phyloP scores from a whole-genome alignment of 2,329 filamentous ascomycete genomes.

The Domatiomyces globalis region DNA sequence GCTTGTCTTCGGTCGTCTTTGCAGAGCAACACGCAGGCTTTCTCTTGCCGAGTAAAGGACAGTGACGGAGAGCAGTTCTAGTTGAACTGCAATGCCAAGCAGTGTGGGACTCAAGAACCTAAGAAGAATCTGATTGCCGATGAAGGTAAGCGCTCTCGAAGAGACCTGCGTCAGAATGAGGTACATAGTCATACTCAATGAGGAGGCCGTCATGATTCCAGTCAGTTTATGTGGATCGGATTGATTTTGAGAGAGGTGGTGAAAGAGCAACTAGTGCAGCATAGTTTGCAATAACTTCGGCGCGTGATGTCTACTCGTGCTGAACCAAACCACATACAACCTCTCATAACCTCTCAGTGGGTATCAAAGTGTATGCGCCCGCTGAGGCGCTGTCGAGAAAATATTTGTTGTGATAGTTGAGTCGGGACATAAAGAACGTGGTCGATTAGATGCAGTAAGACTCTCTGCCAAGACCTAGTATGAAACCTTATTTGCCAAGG shows the following conservation, averaged over 20 bases:
- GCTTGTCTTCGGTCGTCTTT: constrained; percentile 46
- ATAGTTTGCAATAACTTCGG: neutral
- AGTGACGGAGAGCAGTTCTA: constrained; percentile 84
- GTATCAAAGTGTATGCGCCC: no score
- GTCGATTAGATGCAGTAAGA: no score
- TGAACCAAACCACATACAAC: no score
- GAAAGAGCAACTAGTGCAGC: no score
- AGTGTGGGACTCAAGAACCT: constrained; percentile 75
- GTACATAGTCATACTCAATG: constrained; percentile 45
- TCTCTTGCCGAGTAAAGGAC: constrained; percentile 92
- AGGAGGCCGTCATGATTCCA: neutral
- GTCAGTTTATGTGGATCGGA: neutral
- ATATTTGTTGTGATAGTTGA: no score
- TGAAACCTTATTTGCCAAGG: no score
- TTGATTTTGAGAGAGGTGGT: neutral
- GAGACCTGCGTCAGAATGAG: constrained; percentile 76
- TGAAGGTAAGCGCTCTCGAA: constrained; percentile 79
- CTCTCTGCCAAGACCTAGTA: no score
- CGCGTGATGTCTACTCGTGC: neutral
- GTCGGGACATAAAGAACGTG: no score
- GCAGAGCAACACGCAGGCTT: constrained; percentile 77
- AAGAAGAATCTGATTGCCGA: constrained; percentile 80
- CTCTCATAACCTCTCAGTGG: no score
- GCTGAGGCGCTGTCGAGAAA: no score
- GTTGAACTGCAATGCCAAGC: constrained; percentile 72